A percentile compares a stretch with the other conserved stretches of the same genome.
phyloP scores from a whole-genome alignment of 495 filamentous ascomycete species.

The Achaetomiella virescens region DNA sequence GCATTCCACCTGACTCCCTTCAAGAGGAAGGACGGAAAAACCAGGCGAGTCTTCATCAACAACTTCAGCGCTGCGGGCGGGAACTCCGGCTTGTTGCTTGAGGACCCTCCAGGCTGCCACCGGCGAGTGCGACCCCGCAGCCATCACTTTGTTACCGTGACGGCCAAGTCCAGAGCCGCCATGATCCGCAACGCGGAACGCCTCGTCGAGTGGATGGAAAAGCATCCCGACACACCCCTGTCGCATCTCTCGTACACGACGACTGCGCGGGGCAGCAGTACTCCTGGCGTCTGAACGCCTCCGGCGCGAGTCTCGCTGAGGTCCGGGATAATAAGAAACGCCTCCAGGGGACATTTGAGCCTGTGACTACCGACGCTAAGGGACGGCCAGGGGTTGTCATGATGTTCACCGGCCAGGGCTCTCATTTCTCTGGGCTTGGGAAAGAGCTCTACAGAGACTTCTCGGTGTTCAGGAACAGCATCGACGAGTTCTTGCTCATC shows the following conservation, averaged over 20 bases:
- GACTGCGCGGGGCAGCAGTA: slow-evolving; percentile 80
- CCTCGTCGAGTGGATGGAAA: slow-evolving; percentile 48
- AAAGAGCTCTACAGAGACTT: slow-evolving; percentile 61
- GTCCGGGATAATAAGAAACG: slow-evolving; percentile 36
- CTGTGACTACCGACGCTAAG: slow-evolving; percentile 32
- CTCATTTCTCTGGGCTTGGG: slow-evolving; percentile 61
- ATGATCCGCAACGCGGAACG: slow-evolving; percentile 48
- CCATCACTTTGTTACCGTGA: slow-evolving; percentile 50
- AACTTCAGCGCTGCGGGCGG: slow-evolving; percentile 67
- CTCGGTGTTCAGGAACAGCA: slow-evolving; percentile 60
- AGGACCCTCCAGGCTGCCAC: slow-evolving; percentile 43
- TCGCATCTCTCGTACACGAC: slow-evolving; percentile 68
- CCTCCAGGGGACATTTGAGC: slow-evolving; percentile 42
- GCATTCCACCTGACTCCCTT: slow-evolving; percentile 56
- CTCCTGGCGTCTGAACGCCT: slow-evolving; percentile 60
- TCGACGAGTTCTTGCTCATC: slow-evolving; percentile 65
- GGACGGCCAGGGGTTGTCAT: slow-evolving; percentile 53
- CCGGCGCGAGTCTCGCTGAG: slow-evolving; percentile 45
- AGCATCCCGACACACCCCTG: slow-evolving; percentile 47
- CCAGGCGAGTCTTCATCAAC: slow-evolving; percentile 58
- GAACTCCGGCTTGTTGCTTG: slow-evolving; percentile 57
- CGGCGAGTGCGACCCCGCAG: slow-evolving; percentile 42
- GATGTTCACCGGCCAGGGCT: slow-evolving; percentile 66
- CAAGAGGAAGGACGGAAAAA: slow-evolving; percentile 53
- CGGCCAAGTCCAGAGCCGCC: slow-evolving; percentile 53